Evolutionary conservation across 2,329 filamentous ascomycete genomes (phyloP).

Genomic region (Neofusicoccum sp.): DNA sequence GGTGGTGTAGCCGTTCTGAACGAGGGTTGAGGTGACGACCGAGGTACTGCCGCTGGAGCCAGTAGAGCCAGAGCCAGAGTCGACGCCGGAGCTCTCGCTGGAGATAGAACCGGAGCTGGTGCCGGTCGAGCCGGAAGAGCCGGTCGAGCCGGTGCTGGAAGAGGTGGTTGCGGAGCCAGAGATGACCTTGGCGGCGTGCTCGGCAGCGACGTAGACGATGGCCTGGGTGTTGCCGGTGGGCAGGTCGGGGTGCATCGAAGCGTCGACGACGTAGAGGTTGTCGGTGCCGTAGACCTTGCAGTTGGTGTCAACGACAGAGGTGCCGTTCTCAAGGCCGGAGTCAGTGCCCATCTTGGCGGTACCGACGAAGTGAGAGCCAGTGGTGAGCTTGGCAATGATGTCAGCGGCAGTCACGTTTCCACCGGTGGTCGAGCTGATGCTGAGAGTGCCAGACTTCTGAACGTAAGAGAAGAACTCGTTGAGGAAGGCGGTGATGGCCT

Average conservation of each 20-base stretch:
- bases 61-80: neutral
- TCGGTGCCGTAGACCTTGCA: constrained; percentile 59
- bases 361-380: constrained; percentile 42
- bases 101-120: neutral
- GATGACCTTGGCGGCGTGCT: constrained; percentile 60
- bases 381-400: constrained; percentile 30
- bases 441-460: constrained; percentile 34
- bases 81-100: neutral
- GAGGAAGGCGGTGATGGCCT: constrained; percentile 47
- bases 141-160: constrained; percentile 16
- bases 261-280: constrained; percentile 58
- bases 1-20: neutral
- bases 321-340: constrained; percentile 57
- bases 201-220: constrained; percentile 65
- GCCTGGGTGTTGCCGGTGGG: constrained; percentile 69
- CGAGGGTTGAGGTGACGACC: neutral
- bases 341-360: constrained; percentile 54
- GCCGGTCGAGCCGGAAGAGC: constrained; percentile 2
- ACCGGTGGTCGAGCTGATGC: constrained; percentile 40
- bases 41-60: neutral
- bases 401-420: constrained; percentile 46
- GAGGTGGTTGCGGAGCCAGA: constrained; percentile 40
- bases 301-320: constrained; percentile 64
- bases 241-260: constrained; percentile 69
- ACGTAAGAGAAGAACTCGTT: constrained; percentile 47